These are phyloP conservation scores for Pythium guiyangense DNA, from an alignment of 352 stramenopile species.

Conservation along the genomic window DNA sequence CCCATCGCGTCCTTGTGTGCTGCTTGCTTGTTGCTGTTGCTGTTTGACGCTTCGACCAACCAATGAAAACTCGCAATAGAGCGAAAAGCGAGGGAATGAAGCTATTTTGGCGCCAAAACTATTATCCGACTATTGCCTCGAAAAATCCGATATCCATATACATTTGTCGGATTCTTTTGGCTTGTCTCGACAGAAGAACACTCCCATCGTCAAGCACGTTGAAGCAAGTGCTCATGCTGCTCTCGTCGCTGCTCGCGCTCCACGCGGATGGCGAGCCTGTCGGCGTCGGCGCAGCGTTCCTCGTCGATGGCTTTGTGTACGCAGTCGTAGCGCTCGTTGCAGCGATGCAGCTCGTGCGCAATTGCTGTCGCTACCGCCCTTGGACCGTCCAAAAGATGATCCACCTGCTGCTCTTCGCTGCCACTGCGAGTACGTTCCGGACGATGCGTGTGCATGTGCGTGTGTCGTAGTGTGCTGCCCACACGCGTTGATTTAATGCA, in stretches of 20 bases:
- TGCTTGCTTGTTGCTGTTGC: not conserved
- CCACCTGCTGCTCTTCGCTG: slow-evolving; percentile 78
- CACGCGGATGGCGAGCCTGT: slow-evolving; percentile 16
- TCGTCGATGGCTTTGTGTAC: slow-evolving; percentile 65
- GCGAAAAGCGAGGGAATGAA: too few species aligned
- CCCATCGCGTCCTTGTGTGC: slow-evolving; percentile 75
- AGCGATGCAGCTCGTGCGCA: slow-evolving; percentile 72
- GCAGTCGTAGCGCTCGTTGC: slow-evolving; percentile 51
- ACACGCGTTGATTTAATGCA: not conserved
- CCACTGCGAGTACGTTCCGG: slow-evolving; percentile 45
- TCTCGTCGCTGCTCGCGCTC: not conserved
- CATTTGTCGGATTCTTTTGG: not conserved
- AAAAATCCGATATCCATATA: too few species aligned
- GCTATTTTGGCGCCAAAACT: not conserved
- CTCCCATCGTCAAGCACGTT: not conserved
- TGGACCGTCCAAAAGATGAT: slow-evolving; percentile 89
- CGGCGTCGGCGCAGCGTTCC: slow-evolving; percentile 58
- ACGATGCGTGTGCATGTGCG: not conserved
- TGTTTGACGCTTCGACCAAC: not conserved
- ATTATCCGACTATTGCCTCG: not conserved
- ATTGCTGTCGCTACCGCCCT: slow-evolving; percentile 75
- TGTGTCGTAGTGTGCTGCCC: not conserved
- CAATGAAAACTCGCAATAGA: too few species aligned
- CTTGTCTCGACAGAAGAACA: not conserved
- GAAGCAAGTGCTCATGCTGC: not conserved